phyloP scores from a whole-genome alignment of 805 yeast genomes.

The Saturnispora mendoncae region DNA sequence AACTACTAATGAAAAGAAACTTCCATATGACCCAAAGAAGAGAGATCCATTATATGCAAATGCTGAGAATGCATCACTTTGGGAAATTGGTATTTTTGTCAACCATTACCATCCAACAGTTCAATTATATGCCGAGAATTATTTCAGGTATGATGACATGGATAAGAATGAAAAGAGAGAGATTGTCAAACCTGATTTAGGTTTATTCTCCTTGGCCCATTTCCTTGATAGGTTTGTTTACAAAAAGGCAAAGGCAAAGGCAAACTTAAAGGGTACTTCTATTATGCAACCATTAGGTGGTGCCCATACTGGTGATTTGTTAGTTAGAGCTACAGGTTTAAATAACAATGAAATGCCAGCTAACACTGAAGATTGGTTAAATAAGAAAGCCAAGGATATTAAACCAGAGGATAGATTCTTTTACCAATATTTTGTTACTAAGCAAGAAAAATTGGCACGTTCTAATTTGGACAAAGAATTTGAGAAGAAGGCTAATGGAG shows the following conservation, averaged over 20 bases:
- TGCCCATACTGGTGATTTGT: conserved; percentile 56
- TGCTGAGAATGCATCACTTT: conserved; percentile 71
- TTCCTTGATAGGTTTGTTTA: conserved; percentile 94
- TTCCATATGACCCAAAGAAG: conserved; percentile 68
- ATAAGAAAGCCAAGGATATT: conserved; percentile 51
- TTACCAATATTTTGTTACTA: conserved; percentile 70
- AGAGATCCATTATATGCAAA: conserved; percentile 92
- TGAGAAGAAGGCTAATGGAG: conserved; percentile 36
- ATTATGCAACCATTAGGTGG: conserved; percentile 98
- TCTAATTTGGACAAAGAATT: conserved; percentile 37
- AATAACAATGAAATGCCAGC: conserved; percentile 46
- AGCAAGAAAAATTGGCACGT: conserved; percentile 36
- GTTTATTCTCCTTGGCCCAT: conserved; percentile 77
- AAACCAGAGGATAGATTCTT: conserved; percentile 86
- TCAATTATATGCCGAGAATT: conserved; percentile 63
- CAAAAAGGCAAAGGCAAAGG: conserved; percentile 78
- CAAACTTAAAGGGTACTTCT: conserved; percentile 70
- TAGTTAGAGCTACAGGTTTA: conserved; percentile 51
- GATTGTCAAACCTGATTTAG: conserved; percentile 76
- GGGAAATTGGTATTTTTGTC: conserved; percentile 75
- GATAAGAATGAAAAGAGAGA: conserved; percentile 13
- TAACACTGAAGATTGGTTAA: conserved; percentile 78
- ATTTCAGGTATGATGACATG: conserved; percentile 38
- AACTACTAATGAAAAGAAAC: conserved; percentile 9
- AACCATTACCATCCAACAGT: conserved; percentile 92